These are phyloP conservation scores for Wickerhamomyces canadensis DNA, from an alignment of 805 yeast genomes.

Conservation along the genomic window DNA sequence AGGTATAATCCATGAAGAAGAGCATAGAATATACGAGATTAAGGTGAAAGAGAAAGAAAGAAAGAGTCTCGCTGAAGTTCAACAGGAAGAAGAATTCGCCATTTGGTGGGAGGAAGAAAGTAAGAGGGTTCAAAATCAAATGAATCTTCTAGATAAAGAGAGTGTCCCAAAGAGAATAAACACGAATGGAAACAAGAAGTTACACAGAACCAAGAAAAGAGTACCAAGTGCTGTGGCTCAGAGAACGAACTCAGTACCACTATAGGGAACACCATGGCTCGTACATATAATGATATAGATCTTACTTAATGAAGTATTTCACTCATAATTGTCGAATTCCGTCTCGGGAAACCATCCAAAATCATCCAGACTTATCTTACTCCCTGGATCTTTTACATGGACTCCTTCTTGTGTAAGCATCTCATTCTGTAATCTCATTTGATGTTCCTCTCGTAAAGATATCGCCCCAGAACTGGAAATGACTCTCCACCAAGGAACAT, in stretches of 20 bases:
- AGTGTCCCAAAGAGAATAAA: not conserved
- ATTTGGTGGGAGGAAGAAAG: slow-evolving; percentile 86
- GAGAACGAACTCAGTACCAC: slow-evolving; percentile 14
- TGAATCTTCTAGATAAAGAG: slow-evolving; percentile 10
- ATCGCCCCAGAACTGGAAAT: slow-evolving; percentile 58
- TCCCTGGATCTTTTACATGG: slow-evolving; percentile 22
- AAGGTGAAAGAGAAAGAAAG: slow-evolving; percentile 23
- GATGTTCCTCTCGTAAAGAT: slow-evolving; percentile 41
- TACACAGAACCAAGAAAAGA: not conserved
- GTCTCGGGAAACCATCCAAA: slow-evolving; percentile 68
- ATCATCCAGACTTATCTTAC: slow-evolving; percentile 35
- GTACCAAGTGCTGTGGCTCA: too few species aligned
- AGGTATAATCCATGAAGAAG: slow-evolving; percentile 43
- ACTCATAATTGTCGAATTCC: slow-evolving; percentile 21
- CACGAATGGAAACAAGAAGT: slow-evolving; percentile 2
- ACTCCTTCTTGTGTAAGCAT: slow-evolving; percentile 44
- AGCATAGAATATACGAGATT: slow-evolving; percentile 31
- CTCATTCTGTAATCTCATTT: slow-evolving; percentile 42
- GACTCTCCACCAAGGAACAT: slow-evolving; percentile 82
- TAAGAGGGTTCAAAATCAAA: slow-evolving; percentile 48
- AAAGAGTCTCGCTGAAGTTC: slow-evolving; percentile 60
- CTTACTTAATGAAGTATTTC: too few species aligned
- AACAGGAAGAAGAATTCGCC: slow-evolving; percentile 79
- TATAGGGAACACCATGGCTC: too few species aligned
- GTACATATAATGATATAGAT: too few species aligned